Conservation (phyloP, 495 filamentous ascomycete species). For the Xylaria venustula region DNA sequence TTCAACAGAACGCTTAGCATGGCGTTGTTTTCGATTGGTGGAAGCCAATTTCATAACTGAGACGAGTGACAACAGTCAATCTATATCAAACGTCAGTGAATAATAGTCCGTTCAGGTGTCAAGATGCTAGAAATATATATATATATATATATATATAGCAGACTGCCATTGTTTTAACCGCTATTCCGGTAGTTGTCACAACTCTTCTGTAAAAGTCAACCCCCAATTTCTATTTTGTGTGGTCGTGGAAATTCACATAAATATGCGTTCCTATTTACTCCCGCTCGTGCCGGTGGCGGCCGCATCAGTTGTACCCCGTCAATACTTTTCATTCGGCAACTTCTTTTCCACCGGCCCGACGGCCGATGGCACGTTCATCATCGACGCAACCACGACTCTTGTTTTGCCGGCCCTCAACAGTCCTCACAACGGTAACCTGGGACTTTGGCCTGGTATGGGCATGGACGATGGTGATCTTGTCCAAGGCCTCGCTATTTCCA, state of each 20-base stretch:
- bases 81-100: neutral
- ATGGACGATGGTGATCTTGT: conserved; percentile 37
- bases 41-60: neutral
- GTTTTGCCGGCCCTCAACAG: conserved; percentile 34
- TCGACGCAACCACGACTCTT: conserved; percentile 37
- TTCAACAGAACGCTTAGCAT: neutral
- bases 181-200: neutral
- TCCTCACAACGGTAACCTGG: conserved; percentile 13
- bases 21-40: neutral
- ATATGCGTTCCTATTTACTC: neutral
- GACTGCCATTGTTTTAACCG: neutral
- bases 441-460: conserved; percentile 38
- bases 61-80: no score
- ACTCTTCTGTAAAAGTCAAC: no score
- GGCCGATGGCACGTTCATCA: conserved; percentile 32
- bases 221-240: neutral
- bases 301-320: conserved; percentile 9
- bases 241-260: neutral
- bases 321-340: conserved; percentile 11
- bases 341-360: conserved; percentile 40
- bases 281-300: neutral
- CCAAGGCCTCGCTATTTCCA: conserved; percentile 35
- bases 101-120: no score
- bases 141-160: neutral
- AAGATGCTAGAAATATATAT: neutral